phyloP scores from a whole-genome alignment of 2,329 filamentous ascomycete species.

The Sphaerostilbella broomeana region DNA sequence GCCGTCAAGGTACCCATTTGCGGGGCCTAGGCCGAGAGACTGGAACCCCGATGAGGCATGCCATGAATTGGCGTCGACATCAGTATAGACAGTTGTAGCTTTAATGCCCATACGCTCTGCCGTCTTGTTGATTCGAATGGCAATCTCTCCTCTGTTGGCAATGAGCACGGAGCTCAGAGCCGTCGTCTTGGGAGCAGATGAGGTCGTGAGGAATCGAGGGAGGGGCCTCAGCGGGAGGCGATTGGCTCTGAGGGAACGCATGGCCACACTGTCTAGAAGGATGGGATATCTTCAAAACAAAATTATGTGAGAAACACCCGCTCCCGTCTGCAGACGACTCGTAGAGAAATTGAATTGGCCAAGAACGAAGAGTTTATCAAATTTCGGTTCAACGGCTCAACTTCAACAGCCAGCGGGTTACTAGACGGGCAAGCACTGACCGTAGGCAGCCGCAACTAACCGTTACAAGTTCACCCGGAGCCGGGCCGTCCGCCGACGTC shows the following conservation, averaged over 20 bases:
- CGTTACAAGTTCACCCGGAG: neutral
- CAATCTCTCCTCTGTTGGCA: conserved; percentile 95
- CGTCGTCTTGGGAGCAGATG: conserved; percentile 31
- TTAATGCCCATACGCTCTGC: conserved; percentile 82
- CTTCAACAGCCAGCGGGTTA: conserved; percentile 5
- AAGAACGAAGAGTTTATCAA: conserved; percentile 9
- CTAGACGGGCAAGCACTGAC: conserved; percentile 4
- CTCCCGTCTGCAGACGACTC: too few relatives aligned
- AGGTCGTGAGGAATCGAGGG: conserved; percentile 32
- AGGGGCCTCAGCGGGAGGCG: conserved; percentile 41
- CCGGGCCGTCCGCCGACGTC: conserved; percentile 6
- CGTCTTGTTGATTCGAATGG: conserved; percentile 83
- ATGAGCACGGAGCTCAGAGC: conserved; percentile 78
- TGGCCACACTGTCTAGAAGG: conserved; percentile 24
- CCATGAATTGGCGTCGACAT: conserved; percentile 79
- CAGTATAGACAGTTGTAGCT: conserved; percentile 91
- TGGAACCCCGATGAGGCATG: conserved; percentile 82
- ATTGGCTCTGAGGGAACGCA: conserved; percentile 51
- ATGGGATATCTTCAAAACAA: too few relatives aligned
- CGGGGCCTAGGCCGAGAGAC: conserved; percentile 74
- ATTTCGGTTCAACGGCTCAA: neutral
- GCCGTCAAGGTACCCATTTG: conserved; percentile 86
- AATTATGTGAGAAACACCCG: too few relatives aligned
- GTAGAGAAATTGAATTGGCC: conserved; percentile 8
- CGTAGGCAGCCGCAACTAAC: conserved; percentile 11